These are phyloP conservation scores for Corylus americana DNA, from an alignment of 306 rosid species.

Conservation along the genomic window DNA sequence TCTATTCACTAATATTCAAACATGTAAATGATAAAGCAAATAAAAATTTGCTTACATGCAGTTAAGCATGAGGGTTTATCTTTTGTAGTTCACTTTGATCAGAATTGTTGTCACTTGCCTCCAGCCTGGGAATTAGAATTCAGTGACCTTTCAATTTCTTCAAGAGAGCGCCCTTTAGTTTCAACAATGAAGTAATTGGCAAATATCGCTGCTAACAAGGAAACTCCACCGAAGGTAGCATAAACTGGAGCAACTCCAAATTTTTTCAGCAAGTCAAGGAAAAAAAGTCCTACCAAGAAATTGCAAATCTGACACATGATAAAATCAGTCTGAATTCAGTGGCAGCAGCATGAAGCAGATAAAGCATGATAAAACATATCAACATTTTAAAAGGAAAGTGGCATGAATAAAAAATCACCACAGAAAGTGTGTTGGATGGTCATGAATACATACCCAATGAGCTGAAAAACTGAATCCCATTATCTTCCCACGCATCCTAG, in stretches of 20 bases:
- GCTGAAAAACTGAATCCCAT: slow-evolving; percentile 83
- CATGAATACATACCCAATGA: slow-evolving; percentile 67
- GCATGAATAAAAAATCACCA: not conserved
- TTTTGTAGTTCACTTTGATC: too few relatives aligned
- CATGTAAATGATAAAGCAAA: not conserved
- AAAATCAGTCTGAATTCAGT: not conserved
- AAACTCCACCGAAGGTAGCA: slow-evolving; percentile 69
- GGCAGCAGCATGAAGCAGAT: not conserved
- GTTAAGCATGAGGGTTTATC: not conserved
- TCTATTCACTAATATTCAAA: not conserved
- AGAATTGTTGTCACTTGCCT: slow-evolving; percentile 26
- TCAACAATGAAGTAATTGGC: slow-evolving; percentile 66
- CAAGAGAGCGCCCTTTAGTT: slow-evolving; percentile 85
- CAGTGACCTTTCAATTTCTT: slow-evolving; percentile 78
- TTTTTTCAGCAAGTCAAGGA: slow-evolving; percentile 78
- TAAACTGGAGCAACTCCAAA: slow-evolving; percentile 83
- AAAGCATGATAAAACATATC: not conserved
- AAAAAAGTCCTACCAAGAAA: slow-evolving; percentile 83
- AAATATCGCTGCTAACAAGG: slow-evolving; percentile 72
- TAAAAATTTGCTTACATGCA: not conserved
- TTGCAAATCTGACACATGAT: slow-evolving; percentile 56
- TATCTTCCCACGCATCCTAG: slow-evolving; percentile 79
- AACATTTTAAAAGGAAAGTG: not conserved
- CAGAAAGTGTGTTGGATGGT: not conserved
- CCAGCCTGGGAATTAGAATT: slow-evolving; percentile 38